Base-by-base conservation (phyloP, 2,329 filamentous ascomycete genomes). In the Cytospora paraplurivora region DNA sequence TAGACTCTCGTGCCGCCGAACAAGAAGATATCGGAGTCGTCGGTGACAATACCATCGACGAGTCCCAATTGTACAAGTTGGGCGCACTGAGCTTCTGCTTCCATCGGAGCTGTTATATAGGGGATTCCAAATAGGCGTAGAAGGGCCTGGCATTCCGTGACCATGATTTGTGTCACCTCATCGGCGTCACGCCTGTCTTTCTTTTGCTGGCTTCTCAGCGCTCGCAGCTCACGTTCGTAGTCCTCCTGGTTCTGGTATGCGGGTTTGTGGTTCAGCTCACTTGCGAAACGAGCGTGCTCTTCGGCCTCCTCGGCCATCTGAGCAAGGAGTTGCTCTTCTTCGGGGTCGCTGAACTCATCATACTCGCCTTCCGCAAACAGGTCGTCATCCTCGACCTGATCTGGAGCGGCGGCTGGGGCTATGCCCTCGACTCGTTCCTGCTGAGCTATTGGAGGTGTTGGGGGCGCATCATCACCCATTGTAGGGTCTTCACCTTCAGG, bases 51-150 rank as follows among this genome's bases (percentile, higher is more conserved):
- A 13, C 96, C 95, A 73, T 99, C 96, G 10, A 99, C 96, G 0
- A 98, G 85, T 0, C 92, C 92, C 0, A 98, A 81, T 0, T 78
- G 79, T 0, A 99, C 93, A 4, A 99, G 85, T 76, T 97, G 91
- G 0, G 95, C 95, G 72, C 95, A 99, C 74, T 99, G 95, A 0
- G 95, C 95, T 81, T 99, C 95, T 0, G 95, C 95, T 82, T 99
- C 95, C 95, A 98, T 98, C 0, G 96, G 96, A 0, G 95, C 95
- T 0, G 94, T 99, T 69, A 99, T 89, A 72, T 99, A 99, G 0
- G 95, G 95, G 12, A 99, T 86, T 0, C 95, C 95, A 74, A 99
- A 99, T 10, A 97, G 85, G 6, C 88, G 85, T 21, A 99, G 85
- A 0, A 99, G 84, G 53, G 95, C 89, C 73, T 99, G 95, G 68